These are phyloP conservation scores for Malus asiatica DNA, from an alignment of 306 rosid genomes.

Conservation along the genomic window DNA sequence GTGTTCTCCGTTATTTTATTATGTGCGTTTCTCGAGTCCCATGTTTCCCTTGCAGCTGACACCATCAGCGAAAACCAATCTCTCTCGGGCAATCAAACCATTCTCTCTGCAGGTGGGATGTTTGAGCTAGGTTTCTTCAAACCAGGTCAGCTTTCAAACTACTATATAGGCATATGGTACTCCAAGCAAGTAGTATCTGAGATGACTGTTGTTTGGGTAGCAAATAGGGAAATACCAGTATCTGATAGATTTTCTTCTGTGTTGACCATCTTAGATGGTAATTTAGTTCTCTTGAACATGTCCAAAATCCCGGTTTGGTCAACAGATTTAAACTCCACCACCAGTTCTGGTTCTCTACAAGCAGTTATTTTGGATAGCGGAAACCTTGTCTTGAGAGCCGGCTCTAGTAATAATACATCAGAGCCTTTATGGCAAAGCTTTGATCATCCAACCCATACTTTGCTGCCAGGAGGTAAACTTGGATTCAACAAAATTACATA, in stretches of 20 bases:
- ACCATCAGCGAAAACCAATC: neutral
- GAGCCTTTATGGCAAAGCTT: neutral
- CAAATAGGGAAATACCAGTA: neutral
- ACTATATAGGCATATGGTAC: slow-evolving; percentile 10
- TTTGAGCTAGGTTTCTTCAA: too few species aligned
- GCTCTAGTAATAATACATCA: neutral
- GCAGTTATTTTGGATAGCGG: slow-evolving; percentile 1
- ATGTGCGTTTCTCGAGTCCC: neutral
- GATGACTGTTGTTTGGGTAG: neutral
- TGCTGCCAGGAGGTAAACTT: slow-evolving; percentile 16
- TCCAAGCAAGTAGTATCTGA: neutral
- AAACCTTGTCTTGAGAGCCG: neutral
- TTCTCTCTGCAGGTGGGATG: too few species aligned
- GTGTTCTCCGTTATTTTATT: neutral
- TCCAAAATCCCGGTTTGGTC: neutral
- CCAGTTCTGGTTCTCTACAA: neutral
- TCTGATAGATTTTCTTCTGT: neutral
- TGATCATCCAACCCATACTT: neutral
- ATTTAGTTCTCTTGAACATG: neutral
- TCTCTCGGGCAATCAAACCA: neutral
- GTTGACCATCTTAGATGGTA: neutral
- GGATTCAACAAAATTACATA: slow-evolving; percentile 11
- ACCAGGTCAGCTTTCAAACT: too few species aligned
- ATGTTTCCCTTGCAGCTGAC: neutral
- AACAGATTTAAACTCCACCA: neutral